Evolutionary conservation across 441 rosid species (phyloP).

Genomic region (Aleurites moluccanus): DNA sequence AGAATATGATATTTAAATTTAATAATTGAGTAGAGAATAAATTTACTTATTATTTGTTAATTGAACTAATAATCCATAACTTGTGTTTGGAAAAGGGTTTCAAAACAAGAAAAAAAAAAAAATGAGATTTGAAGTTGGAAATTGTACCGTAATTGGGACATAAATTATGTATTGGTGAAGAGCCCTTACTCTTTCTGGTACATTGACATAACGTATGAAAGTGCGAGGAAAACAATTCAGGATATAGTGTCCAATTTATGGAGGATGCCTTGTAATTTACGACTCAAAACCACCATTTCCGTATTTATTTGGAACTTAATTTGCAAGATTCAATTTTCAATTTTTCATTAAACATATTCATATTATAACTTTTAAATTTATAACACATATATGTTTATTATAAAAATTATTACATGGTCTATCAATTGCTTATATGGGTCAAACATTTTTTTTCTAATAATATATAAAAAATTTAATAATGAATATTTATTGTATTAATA

Average conservation of each 20-base stretch:
- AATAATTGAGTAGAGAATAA: too few relatives aligned
- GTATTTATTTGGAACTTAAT: background rate
- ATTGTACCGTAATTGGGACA: background rate
- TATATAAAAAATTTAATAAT: too few relatives aligned
- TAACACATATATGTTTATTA: too few relatives aligned
- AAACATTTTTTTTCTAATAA: too few relatives aligned
- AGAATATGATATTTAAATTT: too few relatives aligned
- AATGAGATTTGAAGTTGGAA: background rate
- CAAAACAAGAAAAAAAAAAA: background rate
- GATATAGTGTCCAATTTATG: background rate
- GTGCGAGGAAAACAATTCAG: conserved; percentile 8
- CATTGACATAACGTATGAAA: conserved; percentile 14
- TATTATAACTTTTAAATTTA: too few relatives aligned
- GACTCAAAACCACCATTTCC: too few relatives aligned
- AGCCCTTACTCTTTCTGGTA: background rate
- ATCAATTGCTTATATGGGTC: too few relatives aligned
- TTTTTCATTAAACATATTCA: too few relatives aligned
- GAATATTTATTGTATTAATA: too few relatives aligned
- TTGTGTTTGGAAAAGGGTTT: background rate
- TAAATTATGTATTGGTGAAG: background rate
- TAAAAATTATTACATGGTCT: too few relatives aligned
- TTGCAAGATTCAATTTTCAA: background rate
- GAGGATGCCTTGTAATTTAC: background rate
- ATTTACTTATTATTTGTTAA: background rate
- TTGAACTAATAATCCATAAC: background rate